Conservation (phyloP, 768 basidiomycete genomes). For the Dioszegia crocea region DNA sequence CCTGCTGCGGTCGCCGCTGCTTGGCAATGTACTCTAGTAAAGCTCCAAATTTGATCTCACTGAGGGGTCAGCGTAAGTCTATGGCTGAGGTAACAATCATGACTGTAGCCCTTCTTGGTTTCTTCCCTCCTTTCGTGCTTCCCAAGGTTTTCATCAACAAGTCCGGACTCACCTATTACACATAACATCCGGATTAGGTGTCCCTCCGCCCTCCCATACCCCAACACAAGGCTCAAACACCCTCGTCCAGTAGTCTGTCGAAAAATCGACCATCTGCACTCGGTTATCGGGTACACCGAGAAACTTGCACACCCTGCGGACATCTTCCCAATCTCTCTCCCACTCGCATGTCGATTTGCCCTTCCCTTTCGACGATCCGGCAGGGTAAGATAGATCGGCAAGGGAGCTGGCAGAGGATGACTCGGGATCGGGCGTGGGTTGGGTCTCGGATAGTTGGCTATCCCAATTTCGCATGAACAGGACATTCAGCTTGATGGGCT, state of each 20-base stretch:
- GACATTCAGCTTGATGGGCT: constrained; percentile 79
- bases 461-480: constrained; percentile 95
- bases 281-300: constrained; percentile 51
- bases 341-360: constrained; percentile 73
- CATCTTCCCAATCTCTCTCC: constrained; percentile 93
- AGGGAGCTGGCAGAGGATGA: not conserved
- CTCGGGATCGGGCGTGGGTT: not conserved
- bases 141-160: no score
- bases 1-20: constrained; percentile 14
- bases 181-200: constrained; percentile 89
- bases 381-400: not conserved
- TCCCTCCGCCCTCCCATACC: constrained; percentile 71
- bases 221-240: constrained; percentile 83
- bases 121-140: no score
- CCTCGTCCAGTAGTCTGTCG: constrained; percentile 79
- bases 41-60: constrained; percentile 88
- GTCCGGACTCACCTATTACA: constrained; percentile 72
- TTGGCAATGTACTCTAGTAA: constrained; percentile 62
- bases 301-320: constrained; percentile 68
- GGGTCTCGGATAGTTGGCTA: constrained; percentile 33
- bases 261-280: constrained; percentile 62
- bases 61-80: constrained; percentile 49
- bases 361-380: constrained; percentile 33
- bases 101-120: no score
- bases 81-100: no score